phyloP scores from a whole-genome alignment of 257 asterid genomes.

The Solanum virginianum region DNA sequence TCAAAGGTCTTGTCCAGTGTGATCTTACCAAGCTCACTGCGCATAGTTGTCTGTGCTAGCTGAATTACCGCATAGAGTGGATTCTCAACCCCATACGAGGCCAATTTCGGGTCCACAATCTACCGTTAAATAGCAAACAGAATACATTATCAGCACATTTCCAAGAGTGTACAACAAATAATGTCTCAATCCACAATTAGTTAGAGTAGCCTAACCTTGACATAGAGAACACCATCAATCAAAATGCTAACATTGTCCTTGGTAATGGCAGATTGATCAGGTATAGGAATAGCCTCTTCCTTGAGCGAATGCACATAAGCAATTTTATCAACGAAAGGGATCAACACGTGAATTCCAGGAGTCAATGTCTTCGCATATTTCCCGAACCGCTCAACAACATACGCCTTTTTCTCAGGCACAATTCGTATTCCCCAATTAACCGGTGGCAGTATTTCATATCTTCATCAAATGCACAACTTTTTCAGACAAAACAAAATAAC shows the following conservation, averaged over 20 bases:
- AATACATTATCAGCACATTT: slow-evolving; percentile 1
- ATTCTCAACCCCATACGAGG: slow-evolving; percentile 88
- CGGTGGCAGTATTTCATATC: slow-evolving; percentile 51
- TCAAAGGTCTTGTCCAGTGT: slow-evolving; percentile 94
- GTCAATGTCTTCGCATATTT: slow-evolving; percentile 63
- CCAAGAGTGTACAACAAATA: background rate
- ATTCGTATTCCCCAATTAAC: slow-evolving; percentile 76
- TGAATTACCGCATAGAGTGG: slow-evolving; percentile 78
- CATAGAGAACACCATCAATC: slow-evolving; percentile 79
- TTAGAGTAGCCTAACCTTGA: slow-evolving; percentile 28
- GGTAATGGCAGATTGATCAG: slow-evolving; percentile 75
- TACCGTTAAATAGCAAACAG: background rate
- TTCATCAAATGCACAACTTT: slow-evolving; percentile 6
- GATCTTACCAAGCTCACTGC: slow-evolving; percentile 97
- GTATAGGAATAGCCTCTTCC: slow-evolving; percentile 74
- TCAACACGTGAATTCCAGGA: slow-evolving; percentile 69
- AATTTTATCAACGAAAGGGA: slow-evolving; percentile 73
- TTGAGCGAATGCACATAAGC: slow-evolving; percentile 81
- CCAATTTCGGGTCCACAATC: slow-evolving; percentile 89
- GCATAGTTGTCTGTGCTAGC: slow-evolving; percentile 94
- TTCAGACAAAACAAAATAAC: background rate
- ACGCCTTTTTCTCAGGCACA: slow-evolving; percentile 86
- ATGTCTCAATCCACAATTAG: background rate
- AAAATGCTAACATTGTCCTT: slow-evolving; percentile 81
- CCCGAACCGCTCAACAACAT: slow-evolving; percentile 75